phyloP scores from a whole-genome alignment of 352 stramenopile genomes.

The Albugo candida region DNA sequence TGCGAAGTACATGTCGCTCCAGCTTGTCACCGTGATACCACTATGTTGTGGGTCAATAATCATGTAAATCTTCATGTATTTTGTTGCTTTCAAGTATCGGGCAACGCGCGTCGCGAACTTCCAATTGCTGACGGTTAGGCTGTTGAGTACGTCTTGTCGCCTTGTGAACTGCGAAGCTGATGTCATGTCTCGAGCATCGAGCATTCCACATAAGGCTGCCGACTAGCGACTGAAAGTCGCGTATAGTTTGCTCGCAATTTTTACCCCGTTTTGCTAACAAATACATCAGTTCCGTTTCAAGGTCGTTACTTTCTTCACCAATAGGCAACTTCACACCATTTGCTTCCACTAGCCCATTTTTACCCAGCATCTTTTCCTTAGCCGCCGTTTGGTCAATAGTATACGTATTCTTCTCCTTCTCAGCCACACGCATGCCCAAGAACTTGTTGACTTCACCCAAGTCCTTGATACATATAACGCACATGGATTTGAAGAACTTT shows the following conservation, averaged over 20 bases:
- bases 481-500: constrained; percentile 7
- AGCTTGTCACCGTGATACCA: constrained; percentile 2
- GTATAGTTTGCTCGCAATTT: constrained; percentile 6
- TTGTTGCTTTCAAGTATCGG: too few relatives aligned
- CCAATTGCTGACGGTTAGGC: too few relatives aligned
- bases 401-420: too few relatives aligned
- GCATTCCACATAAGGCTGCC: constrained; percentile 15
- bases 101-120: too few relatives aligned
- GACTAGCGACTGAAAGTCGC: constrained; percentile 16
- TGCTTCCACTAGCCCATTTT: too few relatives aligned
- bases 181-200: constrained; percentile 9
- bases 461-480: constrained; percentile 11
- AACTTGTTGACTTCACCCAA: constrained; percentile 10
- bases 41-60: too few relatives aligned
- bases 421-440: constrained; percentile 15
- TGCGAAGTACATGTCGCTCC: constrained; percentile 2
- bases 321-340: constrained; percentile 8
- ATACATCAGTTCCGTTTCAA: not conserved
- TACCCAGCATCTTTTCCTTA: too few relatives aligned
- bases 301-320: not conserved
- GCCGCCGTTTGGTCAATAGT: too few relatives aligned
- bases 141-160: too few relatives aligned
- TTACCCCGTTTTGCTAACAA: too few relatives aligned
- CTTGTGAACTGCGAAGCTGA: constrained; percentile 11
- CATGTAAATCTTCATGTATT: constrained; percentile 5